Evolutionary conservation across 768 basidiomycete genomes (phyloP), one percentile per base, ranked within the genome.

Genomic region (Lactarius vividus): DNA sequence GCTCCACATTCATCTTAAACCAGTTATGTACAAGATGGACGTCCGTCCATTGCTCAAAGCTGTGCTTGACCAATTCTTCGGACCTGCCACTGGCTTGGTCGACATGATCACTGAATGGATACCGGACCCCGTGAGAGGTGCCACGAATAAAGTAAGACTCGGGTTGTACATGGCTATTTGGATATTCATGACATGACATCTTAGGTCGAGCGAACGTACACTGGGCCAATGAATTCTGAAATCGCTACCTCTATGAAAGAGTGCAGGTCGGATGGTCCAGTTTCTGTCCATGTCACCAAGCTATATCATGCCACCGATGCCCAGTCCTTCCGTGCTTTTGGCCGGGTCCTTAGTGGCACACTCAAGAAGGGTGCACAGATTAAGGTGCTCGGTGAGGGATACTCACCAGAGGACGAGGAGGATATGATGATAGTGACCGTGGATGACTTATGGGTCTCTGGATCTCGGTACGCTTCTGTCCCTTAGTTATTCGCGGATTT

Each of bases 371-470:
- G 94, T 15, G 83, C 85, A 82, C 81, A 87, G 39, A 82, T 99
- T 69, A 98, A 97, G 79, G 96, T 98, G n/a, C 81, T 99, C 8
- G 97, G 97, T 63, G 97, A 98, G 75, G 94, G 94, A 0, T 99
- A 96, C 76, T 96, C 95, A 16, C 92, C 93, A n/a, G 96, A 98
- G 72, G 97, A 99, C 70, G 96, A 98, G 78, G 97, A 99, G 77
- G 97, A 99, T 73, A 96, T 98, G 94, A 84, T 91, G 75, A 88
- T 86, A 67, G 87, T 85, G 16, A 84, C 80, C 2, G 85, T 97
- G 3, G 96, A 98, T 70, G 89, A 89, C 67, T 79, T 98, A 20
- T 93, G 94, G 92, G 86, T 98, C 64, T 87, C 85, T 73, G 91
- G 98, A 81, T 87, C 96, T 18, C 83, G 96, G 92, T 96, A 68